A percentile compares a stretch with the other conserved stretches of the same genome.
phyloP scores from a whole-genome alignment of 208 protist species.

The Trypanosoma theileri region DNA sequence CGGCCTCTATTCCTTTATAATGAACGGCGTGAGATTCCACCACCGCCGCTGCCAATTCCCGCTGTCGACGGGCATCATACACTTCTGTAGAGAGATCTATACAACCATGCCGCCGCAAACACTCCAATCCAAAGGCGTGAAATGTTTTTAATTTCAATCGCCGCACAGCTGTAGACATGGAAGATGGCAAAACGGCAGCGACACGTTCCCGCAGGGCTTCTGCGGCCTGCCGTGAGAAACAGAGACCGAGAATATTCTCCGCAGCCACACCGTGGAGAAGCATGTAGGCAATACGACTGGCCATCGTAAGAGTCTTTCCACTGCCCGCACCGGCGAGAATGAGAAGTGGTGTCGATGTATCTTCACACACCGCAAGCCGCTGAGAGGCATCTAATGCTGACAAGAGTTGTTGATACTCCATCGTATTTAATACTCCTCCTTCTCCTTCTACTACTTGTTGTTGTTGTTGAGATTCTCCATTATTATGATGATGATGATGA shows the following conservation, averaged over 20 bases:
- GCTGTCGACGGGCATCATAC: conserved; percentile 59
- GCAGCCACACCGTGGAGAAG: conserved; percentile 57
- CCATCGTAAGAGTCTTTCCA: conserved; percentile 90
- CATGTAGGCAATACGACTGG: conserved; percentile 64
- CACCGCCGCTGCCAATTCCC: conserved; percentile 47
- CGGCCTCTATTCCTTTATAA: conserved; percentile 55
- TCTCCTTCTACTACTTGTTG: not conserved
- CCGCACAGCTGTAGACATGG: conserved; percentile 10
- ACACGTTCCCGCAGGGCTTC: conserved; percentile 76
- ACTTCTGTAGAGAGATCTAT: conserved; percentile 52
- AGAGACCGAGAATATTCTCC: conserved; percentile 70
- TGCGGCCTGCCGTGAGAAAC: conserved; percentile 84
- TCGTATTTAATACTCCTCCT: not conserved
- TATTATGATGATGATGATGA: too few species aligned
- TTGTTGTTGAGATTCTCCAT: too few species aligned
- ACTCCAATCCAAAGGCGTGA: conserved; percentile 83
- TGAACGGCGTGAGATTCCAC: conserved; percentile 55
- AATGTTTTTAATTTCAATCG: conserved; percentile 81
- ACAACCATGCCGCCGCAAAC: conserved; percentile 63
- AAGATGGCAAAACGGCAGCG: conserved; percentile 33
- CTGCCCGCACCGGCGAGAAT: conserved; percentile 84
- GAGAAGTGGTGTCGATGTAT: conserved; percentile 47
- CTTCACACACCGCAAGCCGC: conserved; percentile 38
- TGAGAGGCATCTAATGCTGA: conserved; percentile 60
- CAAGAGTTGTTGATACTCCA: conserved; percentile 12